These are phyloP conservation scores for Moricandia moricandioides DNA, from an alignment of 345 rosid genomes.

Conservation along the genomic window DNA sequence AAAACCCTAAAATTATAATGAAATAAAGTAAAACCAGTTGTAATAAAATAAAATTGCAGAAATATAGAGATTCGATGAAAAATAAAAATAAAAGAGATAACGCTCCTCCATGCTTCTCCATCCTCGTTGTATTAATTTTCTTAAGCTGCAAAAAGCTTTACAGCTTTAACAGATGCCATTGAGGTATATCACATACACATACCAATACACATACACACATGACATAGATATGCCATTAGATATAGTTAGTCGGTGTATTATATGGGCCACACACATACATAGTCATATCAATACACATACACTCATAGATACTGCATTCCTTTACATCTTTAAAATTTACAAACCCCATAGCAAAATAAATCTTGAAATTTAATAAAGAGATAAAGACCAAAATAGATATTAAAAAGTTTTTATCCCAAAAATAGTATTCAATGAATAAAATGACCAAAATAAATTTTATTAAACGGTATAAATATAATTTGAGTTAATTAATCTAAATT, in stretches of 20 bases:
- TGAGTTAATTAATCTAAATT: too few species aligned
- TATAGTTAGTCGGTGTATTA: not conserved
- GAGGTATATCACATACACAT: slow-evolving; percentile 21
- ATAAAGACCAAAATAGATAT: too few species aligned
- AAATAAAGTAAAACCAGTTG: not conserved
- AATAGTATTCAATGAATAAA: too few species aligned
- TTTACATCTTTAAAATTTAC: not conserved
- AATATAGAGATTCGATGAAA: not conserved
- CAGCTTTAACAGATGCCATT: slow-evolving; percentile 39
- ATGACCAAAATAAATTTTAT: too few species aligned
- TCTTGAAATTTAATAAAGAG: not conserved
- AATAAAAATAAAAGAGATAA: slow-evolving; percentile 19
- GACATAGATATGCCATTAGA: not conserved
- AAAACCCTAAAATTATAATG: slow-evolving; percentile 1
- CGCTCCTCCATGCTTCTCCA: slow-evolving; percentile 29
- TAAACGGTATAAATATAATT: too few species aligned
- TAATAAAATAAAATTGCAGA: not conserved
- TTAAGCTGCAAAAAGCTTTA: slow-evolving; percentile 32
- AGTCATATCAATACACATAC: not conserved
- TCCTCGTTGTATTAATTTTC: slow-evolving; percentile 25
- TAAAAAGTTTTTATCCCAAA: too few species aligned
- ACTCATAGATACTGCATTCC: not conserved
- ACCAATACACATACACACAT: not conserved
- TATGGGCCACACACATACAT: not conserved
- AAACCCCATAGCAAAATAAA: slow-evolving; percentile 1